These are phyloP conservation scores for Saccharomyces hybrid DNA, from an alignment of 1,139 yeast genomes.

Conservation along the genomic window DNA sequence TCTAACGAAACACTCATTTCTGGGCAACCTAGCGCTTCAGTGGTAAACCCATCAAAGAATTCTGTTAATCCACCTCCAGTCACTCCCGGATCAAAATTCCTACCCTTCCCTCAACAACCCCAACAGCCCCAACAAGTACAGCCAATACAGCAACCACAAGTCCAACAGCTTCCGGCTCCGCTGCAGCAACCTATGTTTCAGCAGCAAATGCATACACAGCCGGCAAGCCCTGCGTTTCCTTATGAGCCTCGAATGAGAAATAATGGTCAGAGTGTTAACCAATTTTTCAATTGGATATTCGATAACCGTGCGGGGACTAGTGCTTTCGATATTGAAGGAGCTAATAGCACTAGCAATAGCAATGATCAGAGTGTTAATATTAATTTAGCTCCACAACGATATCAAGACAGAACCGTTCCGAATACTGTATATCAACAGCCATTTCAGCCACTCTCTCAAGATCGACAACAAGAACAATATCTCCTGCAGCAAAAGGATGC, in stretches of 20 bases:
- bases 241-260: conserved; percentile 2
- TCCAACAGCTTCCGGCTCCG: conserved; percentile 3
- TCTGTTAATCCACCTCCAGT: background rate
- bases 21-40: background rate
- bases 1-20: background rate
- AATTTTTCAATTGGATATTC: conserved; percentile 26
- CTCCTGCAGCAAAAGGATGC: background rate
- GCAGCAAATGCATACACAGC: background rate
- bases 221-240: background rate
- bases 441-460: background rate
- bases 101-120: conserved; percentile 3
- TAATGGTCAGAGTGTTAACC: conserved; percentile 5
- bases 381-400: background rate
- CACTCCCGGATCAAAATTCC: conserved; percentile 2
- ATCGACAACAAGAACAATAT: conserved; percentile 10
- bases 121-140: conserved; percentile 6
- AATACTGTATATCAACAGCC: background rate
- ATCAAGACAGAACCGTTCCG: background rate
- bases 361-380: background rate
- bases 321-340: background rate
- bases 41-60: conserved; percentile 1
- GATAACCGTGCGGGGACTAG: conserved; percentile 1
- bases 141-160: conserved; percentile 9
- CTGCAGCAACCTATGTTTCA: background rate
- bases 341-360: background rate